These are phyloP conservation scores for Venturia aucupariae DNA, from an alignment of 2,329 filamentous ascomycete genomes.

Conservation along the genomic window DNA sequence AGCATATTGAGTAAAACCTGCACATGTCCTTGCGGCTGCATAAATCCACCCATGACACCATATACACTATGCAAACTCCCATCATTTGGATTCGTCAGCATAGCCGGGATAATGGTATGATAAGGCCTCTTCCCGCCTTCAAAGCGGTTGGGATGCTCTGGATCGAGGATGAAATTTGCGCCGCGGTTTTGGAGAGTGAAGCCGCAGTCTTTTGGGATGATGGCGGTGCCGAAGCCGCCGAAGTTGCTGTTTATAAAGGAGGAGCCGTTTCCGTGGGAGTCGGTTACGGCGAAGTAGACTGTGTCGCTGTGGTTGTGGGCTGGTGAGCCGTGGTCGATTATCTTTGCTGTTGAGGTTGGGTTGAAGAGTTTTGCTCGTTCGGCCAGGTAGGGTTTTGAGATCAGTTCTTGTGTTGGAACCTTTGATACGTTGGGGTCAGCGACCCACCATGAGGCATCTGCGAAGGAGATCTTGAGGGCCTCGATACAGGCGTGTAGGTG, in stretches of 20 bases:
- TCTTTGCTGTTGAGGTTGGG: slow-evolving; percentile 37
- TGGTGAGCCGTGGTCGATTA: slow-evolving; percentile 64
- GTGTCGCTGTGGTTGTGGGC: slow-evolving; percentile 84
- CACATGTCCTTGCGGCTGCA: slow-evolving; percentile 95
- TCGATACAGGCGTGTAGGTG: slow-evolving; percentile 79
- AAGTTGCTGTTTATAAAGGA: slow-evolving; percentile 98
- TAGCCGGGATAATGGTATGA: slow-evolving; percentile 92
- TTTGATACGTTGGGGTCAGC: slow-evolving; percentile 66
- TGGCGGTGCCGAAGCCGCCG: slow-evolving; percentile 75
- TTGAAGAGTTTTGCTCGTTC: slow-evolving; percentile 56
- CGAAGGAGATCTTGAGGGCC: slow-evolving; percentile 77
- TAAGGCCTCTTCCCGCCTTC: slow-evolving; percentile 82
- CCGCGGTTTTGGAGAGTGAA: slow-evolving; percentile 94
- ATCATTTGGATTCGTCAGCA: slow-evolving; percentile 71
- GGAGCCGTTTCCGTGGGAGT: slow-evolving; percentile 76
- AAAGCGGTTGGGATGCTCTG: slow-evolving; percentile 68
- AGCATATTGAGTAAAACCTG: slow-evolving; percentile 88
- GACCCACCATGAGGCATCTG: slow-evolving; percentile 84
- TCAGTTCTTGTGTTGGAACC: slow-evolving; percentile 61
- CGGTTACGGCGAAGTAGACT: slow-evolving; percentile 84
- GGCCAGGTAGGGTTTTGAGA: slow-evolving; percentile 66
- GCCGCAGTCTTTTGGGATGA: slow-evolving; percentile 76
- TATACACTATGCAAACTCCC: slow-evolving; percentile 74
- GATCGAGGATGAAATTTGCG: slow-evolving; percentile 67
- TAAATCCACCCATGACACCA: slow-evolving; percentile 96